Conservation (phyloP, 306 rosid species). For the Gastrolobium villosum region DNA sequence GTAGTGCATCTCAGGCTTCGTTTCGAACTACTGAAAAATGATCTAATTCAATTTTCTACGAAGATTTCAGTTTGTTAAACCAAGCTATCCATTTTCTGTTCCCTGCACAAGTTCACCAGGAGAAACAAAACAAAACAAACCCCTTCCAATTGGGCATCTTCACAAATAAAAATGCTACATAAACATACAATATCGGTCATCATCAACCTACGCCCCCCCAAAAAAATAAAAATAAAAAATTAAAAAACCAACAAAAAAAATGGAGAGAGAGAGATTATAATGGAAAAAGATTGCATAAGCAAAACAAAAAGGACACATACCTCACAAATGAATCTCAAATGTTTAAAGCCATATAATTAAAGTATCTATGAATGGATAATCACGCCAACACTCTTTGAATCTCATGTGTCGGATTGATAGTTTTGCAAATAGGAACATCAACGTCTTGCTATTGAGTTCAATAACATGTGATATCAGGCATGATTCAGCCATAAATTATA, state of each 20-base stretch:
- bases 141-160: conserved; percentile 4
- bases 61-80: conserved; percentile 19
- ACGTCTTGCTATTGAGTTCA: neutral
- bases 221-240: too few species aligned
- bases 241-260: neutral
- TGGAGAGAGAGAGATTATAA: neutral
- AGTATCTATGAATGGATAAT: neutral
- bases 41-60: neutral
- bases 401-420: neutral
- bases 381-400: conserved; percentile 1
- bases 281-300: neutral
- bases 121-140: conserved; percentile 30
- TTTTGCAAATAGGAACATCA: conserved; percentile 24
- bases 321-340: conserved; percentile 15
- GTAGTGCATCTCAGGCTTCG: neutral
- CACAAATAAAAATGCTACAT: conserved; percentile 21
- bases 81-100: conserved; percentile 3
- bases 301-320: conserved; percentile 17
- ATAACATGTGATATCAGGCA: conserved; percentile 10
- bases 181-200: neutral
- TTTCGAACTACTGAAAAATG: neutral
- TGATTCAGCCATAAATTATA: neutral
- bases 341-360: conserved; percentile 2
- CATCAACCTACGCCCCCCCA: too few species aligned
- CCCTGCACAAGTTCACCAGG: neutral